Evolutionary conservation across 2,329 filamentous ascomycete genomes (phyloP).

Genomic region (Xylariaceae sp.): DNA sequence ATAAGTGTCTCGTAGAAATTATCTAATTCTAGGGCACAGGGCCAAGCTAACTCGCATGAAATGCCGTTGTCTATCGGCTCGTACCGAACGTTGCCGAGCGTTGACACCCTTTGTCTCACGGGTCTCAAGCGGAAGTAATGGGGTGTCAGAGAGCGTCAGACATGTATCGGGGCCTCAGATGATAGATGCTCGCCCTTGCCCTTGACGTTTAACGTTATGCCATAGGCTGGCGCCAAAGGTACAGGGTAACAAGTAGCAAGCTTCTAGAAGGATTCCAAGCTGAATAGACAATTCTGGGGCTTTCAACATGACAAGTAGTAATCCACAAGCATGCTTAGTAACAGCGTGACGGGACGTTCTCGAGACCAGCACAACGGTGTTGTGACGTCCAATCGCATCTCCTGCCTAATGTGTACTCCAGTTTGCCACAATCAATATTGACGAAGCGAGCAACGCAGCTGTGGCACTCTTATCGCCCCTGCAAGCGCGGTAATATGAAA

Average conservation of each 20-base stretch:
- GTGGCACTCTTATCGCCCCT: neutral
- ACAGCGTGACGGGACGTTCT: conserved; percentile 7
- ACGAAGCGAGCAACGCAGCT: conserved; percentile 13
- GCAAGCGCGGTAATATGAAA: too few species aligned
- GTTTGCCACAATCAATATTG: conserved; percentile 19
- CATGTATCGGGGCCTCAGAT: neutral
- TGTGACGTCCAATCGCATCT: conserved; percentile 7
- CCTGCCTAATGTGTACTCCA: neutral
- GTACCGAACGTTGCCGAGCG: conserved; percentile 12
- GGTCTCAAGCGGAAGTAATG: too few species aligned
- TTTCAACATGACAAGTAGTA: neutral
- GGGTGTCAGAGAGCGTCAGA: neutral
- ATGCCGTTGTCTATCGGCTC: conserved; percentile 8
- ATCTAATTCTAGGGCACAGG: neutral
- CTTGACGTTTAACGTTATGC: conserved; percentile 4
- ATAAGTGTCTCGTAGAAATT: too few species aligned
- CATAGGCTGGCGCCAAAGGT: neutral
- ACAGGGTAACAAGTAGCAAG: neutral
- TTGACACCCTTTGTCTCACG: conserved; percentile 2
- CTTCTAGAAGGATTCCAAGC: conserved; percentile 19
- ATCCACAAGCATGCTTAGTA: neutral
- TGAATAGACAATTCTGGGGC: neutral
- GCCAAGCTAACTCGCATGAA: neutral
- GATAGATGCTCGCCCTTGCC: conserved; percentile 5
- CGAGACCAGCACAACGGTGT: conserved; percentile 2